Evolutionary conservation across 257 asterid genomes (phyloP).

Genomic region (Striga asiatica): DNA sequence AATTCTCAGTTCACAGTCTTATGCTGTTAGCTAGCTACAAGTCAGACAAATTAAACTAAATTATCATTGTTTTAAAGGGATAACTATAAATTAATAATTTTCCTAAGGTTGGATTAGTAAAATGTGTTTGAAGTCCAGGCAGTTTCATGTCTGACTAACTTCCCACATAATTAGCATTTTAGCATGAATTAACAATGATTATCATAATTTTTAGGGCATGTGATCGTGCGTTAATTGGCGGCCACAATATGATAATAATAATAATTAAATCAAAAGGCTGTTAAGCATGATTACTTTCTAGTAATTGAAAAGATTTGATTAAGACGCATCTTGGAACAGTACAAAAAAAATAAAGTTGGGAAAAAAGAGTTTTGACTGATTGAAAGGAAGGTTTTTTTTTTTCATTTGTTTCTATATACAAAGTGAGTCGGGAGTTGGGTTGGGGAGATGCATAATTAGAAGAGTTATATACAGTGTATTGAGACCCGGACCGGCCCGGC

Average conservation of each 20-base stretch:
- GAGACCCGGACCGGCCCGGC: too few species aligned
- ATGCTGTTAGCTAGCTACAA: neutral
- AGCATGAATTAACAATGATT: neutral
- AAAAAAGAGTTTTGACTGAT: slow-evolving; percentile 32
- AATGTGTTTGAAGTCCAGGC: neutral
- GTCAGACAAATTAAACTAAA: neutral
- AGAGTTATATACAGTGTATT: too few species aligned
- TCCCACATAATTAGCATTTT: neutral
- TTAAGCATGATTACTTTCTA: slow-evolving; percentile 2
- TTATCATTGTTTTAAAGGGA: neutral
- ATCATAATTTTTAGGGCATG: neutral
- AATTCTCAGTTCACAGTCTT: neutral
- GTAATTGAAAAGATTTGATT: too few species aligned
- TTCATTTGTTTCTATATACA: slow-evolving; percentile 10
- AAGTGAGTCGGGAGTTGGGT: too few species aligned
- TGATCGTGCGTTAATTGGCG: neutral
- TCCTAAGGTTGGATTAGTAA: neutral
- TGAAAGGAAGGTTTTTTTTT: slow-evolving; percentile 10
- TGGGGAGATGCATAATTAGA: too few species aligned
- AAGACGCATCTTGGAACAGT: too few species aligned
- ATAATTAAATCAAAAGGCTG: neutral
- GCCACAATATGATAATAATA: neutral
- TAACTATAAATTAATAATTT: neutral
- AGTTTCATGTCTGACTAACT: neutral
- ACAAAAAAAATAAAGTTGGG: slow-evolving; percentile 17